Percentiles rank a stretch among this genome's conserved stretches.
phyloP scores from a whole-genome alignment of 768 basidiomycete species.

The Naganishia vishniacii region DNA sequence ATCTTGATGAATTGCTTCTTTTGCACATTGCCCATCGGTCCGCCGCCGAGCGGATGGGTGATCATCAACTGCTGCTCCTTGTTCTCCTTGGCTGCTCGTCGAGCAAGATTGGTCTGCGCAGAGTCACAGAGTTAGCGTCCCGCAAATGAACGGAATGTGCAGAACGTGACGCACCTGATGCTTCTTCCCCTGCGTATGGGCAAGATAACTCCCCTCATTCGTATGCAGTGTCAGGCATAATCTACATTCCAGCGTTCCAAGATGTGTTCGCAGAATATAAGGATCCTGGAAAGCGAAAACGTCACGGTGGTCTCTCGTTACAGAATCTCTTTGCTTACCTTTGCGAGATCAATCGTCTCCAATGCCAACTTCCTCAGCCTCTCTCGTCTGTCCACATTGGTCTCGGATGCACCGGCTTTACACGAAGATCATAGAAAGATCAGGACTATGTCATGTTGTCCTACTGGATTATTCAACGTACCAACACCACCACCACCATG shows the following conservation, averaged over 20 bases:
- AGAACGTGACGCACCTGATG: conserved; percentile 63
- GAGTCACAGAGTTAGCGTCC: not conserved
- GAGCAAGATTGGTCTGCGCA: conserved; percentile 81
- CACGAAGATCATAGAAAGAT: not conserved
- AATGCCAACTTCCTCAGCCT: conserved; percentile 88
- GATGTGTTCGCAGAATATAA: conserved; percentile 95
- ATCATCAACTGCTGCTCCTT: conserved; percentile 90
- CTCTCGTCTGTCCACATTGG: conserved; percentile 90
- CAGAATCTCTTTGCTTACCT: conserved; percentile 55
- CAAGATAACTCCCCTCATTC: conserved; percentile 98
- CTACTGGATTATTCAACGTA: conserved; percentile 14
- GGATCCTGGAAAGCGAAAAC: conserved; percentile 62
- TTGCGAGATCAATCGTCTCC: conserved; percentile 96
- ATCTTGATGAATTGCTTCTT: conserved; percentile 88
- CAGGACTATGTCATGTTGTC: not conserved
- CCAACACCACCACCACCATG: conserved; percentile 48
- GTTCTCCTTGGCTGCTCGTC: conserved; percentile 92
- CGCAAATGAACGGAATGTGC: not conserved
- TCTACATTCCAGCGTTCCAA: conserved; percentile 96
- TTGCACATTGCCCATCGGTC: conserved; percentile 63
- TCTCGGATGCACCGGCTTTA: conserved; percentile 79
- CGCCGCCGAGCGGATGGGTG: conserved; percentile 50
- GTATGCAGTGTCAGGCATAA: conserved; percentile 95
- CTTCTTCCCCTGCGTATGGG: conserved; percentile 98
- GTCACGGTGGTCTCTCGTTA: not conserved